Base-by-base conservation (phyloP, 2,329 filamentous ascomycete genomes). In the Cercospora sp. region DNA sequence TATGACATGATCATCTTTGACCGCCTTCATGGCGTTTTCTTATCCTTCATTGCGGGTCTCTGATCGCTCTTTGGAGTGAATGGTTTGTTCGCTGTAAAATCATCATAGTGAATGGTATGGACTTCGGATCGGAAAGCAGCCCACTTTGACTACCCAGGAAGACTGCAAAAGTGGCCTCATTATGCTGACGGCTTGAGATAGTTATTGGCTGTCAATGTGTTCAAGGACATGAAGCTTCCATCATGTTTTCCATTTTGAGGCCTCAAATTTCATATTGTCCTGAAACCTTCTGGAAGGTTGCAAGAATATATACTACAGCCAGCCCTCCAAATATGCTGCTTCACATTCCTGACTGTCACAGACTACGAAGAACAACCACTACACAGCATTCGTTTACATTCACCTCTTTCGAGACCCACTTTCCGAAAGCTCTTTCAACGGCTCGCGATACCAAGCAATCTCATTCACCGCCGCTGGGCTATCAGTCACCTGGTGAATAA, bases 1-100 rank as follows among this genome's bases (percentile, higher is more conserved):
- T 26, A 60, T 30, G 23, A 48, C 20, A 42, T 58, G 20, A 64
- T 40, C 28, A 60, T 40, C 65, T 60, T 53, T 36, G 18, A 36
- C 28, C 53, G 61, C 60, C 30, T 51, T 45, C 16, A 28, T 30
- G 28, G 20, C 60, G 26, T 51, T 53, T 48, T 45, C 30, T 12
- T 20, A 8, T 26, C 5, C 48, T 53, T 53, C 10, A 3, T 20
- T 23, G 45, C 13, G 20, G 20, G 45, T 51, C 10, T 23, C 12
- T n/a, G 12, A 53, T 53, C 10, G 48, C 48, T 13, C 20, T 23
- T 53, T 23, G 18, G 16, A 45, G 20, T 13, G 5, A 23, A 53
- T 53, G 1, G n/a, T 20, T 48, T 48, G 18, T 48, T 18, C 12
- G 42, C 36, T 40, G 36, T n/a, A 7, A 40, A 40, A 16, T n/a